These are phyloP conservation scores for Coemansia umbellata DNA, from an alignment of 192 early-diverging fungal species.

Conservation along the genomic window DNA sequence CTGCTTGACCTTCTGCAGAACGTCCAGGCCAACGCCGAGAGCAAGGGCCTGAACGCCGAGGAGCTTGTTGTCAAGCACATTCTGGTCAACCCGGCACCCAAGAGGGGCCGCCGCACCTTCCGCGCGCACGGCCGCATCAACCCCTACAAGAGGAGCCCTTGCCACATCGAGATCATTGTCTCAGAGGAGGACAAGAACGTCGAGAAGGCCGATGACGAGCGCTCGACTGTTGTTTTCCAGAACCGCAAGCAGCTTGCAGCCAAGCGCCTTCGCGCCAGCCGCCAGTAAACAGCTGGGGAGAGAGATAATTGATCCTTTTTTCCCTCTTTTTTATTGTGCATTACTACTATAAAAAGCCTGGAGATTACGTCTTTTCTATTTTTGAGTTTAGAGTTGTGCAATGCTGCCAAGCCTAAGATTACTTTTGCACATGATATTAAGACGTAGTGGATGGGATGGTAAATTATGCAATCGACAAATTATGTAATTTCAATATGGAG, in stretches of 20 bases:
- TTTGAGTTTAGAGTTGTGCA: too few relatives aligned
- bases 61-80: conserved; percentile 92
- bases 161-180: conserved; percentile 94
- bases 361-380: too few relatives aligned
- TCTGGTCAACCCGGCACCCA: conserved; percentile 97
- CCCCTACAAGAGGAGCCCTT: conserved; percentile 92
- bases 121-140: conserved; percentile 98
- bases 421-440: conserved; percentile 20
- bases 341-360: too few relatives aligned
- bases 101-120: conserved; percentile 95
- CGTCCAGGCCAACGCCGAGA: conserved; percentile 94
- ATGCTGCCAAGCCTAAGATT: too few relatives aligned
- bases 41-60: conserved; percentile 89
- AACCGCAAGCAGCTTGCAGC: conserved; percentile 49
- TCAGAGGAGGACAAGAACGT: conserved; percentile 86
- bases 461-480: not conserved
- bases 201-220: conserved; percentile 62
- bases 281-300: conserved; percentile 22
- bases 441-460: conserved; percentile 18
- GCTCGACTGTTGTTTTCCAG: conserved; percentile 42
- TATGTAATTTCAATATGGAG: not conserved
- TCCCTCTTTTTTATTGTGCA: not conserved
- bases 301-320: not conserved
- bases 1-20: conserved; percentile 93
- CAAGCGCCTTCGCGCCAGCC: conserved; percentile 45